Base-by-base conservation (phyloP, 2,329 filamentous ascomycete genomes). In the Calonectria pauciramosa region DNA sequence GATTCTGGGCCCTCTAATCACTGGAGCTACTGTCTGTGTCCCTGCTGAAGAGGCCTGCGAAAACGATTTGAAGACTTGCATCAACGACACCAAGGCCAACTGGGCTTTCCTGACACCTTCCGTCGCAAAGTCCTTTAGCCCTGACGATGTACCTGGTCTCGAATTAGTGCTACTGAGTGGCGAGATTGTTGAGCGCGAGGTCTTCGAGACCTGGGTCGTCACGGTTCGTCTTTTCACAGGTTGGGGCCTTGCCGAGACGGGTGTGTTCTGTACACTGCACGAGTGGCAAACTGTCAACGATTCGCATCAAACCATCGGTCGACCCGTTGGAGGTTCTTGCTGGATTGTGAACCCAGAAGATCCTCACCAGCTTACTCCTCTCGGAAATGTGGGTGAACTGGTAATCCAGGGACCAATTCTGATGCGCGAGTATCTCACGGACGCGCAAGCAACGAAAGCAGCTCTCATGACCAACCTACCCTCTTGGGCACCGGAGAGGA, bases 391-490 rank as follows among this genome's bases (percentile, higher is more conserved):
- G 3, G 83, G 82, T 1, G 83, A 84, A 34, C 65, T 83, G 0
- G 67, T 82, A 0, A 30, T 84, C 8, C 81, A 83, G 49, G 82
- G 82, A 0, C 76, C 77, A 3, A 70, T 79, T 4, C 68, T 84
- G 2, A 77, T 76, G 0, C 67, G 70, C 3, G 82, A 82, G 3
- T 85, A 80, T 34, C 64, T 82, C 1, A 63, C 69, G 14, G 75
- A 81, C 2, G 51, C 71, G 1, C 66, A 66, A 5, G 78, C 75
- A 44, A 84, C 81, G 13, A 77, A 26, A 64, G 79, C 59, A 64
- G 76, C 23, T 77, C 86, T 81, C 66, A 82, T 77, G 28, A 75
- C 73, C 4, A 84, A 76, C 84, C 85, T 74, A 0, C 8, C 64
- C 3, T n/a, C 38, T 10, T 80, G 80, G 78, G 59, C 78, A 0